These are phyloP conservation scores for Ustilago sp. DNA, from an alignment of 1,284 basidiomycete genomes.

Conservation along the genomic window DNA sequence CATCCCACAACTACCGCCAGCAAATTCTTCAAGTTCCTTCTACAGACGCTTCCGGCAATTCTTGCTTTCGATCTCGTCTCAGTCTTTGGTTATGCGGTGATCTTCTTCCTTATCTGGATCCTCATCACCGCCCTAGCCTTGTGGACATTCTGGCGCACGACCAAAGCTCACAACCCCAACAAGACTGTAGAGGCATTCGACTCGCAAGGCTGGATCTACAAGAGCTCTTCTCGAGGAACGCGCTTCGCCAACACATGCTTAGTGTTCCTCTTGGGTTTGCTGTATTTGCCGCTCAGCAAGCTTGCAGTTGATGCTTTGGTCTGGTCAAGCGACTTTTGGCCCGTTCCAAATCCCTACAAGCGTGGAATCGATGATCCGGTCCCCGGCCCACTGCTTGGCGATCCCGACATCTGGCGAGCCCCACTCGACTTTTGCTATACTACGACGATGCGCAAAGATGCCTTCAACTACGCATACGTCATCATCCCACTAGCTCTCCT, in stretches of 20 bases:
- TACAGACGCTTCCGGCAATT: constrained; percentile 55
- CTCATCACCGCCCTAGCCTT: constrained; percentile 44
- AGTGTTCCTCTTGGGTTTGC: constrained; percentile 55
- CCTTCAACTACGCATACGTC: constrained; percentile 79
- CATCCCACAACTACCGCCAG: constrained; percentile 26
- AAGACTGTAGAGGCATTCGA: constrained; percentile 59
- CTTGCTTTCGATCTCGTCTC: constrained; percentile 62
- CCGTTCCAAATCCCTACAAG: constrained; percentile 75
- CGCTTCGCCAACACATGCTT: constrained; percentile 58
- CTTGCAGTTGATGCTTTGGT: constrained; percentile 61
- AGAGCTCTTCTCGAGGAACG: constrained; percentile 49
- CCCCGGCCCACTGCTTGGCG: constrained; percentile 72
- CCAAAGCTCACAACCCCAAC: constrained; percentile 57
- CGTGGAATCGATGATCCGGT: constrained; percentile 71
- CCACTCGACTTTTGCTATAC: constrained; percentile 81
- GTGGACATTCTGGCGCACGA: constrained; percentile 57
- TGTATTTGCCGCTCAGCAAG: constrained; percentile 66
- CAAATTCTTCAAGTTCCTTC: constrained; percentile 39
- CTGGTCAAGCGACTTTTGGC: constrained; percentile 66
- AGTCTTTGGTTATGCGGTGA: constrained; percentile 58
- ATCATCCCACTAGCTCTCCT: constrained; percentile 75
- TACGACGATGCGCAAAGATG: constrained; percentile 76
- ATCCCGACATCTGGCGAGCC: constrained; percentile 72
- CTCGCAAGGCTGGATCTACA: constrained; percentile 60
- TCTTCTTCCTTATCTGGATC: constrained; percentile 58